These are phyloP conservation scores for Xylaria multiplex DNA, from an alignment of 2,329 filamentous ascomycete species.

Conservation along the genomic window DNA sequence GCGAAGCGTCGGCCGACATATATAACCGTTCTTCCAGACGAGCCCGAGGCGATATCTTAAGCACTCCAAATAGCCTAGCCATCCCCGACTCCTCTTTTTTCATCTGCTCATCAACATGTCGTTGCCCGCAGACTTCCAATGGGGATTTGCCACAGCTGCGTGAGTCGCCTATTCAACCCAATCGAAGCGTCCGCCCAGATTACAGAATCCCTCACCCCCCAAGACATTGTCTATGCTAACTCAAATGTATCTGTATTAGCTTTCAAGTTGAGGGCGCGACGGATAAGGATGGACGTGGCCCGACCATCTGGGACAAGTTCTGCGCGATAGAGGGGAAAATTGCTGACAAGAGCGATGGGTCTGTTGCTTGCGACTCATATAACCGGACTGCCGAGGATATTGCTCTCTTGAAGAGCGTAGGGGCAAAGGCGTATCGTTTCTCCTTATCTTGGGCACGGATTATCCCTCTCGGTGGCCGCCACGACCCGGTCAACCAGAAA, in stretches of 20 bases:
- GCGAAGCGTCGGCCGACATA: slow-evolving; percentile 37
- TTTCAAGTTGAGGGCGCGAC: slow-evolving; percentile 88
- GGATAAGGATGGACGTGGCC: slow-evolving; percentile 78
- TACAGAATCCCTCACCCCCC: too few relatives aligned
- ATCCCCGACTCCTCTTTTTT: slow-evolving; percentile 33
- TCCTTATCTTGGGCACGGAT: slow-evolving; percentile 87
- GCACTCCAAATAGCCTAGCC: slow-evolving; percentile 38
- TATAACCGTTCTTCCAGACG: slow-evolving; percentile 48
- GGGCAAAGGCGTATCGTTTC: slow-evolving; percentile 82
- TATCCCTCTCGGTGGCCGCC: slow-evolving; percentile 84
- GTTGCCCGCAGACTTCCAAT: slow-evolving; percentile 76
- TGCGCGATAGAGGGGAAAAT: slow-evolving; percentile 84
- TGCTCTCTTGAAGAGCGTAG: slow-evolving; percentile 76
- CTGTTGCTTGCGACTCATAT: slow-evolving; percentile 87
- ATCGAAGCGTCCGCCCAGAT: slow-evolving; percentile 12
- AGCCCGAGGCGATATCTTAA: slow-evolving; percentile 40
- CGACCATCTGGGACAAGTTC: slow-evolving; percentile 93
- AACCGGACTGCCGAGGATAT: slow-evolving; percentile 82
- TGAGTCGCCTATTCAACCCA: slow-evolving; percentile 52
- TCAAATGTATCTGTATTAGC: slow-evolving; percentile 56
- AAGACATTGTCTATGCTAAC: slow-evolving; percentile 29
- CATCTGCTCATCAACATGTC: slow-evolving; percentile 55
- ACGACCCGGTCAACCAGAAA: slow-evolving; percentile 81
- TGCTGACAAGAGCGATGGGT: slow-evolving; percentile 78
- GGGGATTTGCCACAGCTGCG: slow-evolving; percentile 84